A percentile compares a stretch with the other conserved stretches of the same genome.
Evolutionary conservation across 2,329 filamentous ascomycete genomes (phyloP).

Genomic region (Pseudogymnoascus sp.): DNA sequence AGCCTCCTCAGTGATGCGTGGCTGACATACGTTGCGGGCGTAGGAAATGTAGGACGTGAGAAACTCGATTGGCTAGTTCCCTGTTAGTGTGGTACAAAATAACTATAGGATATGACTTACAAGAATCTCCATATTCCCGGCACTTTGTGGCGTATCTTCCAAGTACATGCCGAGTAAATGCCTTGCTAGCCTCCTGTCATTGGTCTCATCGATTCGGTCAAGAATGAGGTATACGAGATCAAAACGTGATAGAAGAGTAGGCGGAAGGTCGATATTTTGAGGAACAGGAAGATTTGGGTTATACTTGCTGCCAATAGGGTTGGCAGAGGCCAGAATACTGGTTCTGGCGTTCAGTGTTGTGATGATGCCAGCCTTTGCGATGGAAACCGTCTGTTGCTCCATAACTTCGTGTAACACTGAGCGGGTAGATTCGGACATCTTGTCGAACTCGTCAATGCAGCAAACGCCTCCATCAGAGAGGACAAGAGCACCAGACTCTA

Average conservation of each 20-base stretch:
- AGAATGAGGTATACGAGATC: constrained; percentile 95
- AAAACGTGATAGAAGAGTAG: constrained; percentile 89
- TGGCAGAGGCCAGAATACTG: constrained; percentile 91
- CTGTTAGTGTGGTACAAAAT: constrained; percentile 22
- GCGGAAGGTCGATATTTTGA: constrained; percentile 95
- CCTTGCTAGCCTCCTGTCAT: constrained; percentile 78
- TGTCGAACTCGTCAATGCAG: constrained; percentile 74
- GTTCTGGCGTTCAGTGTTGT: constrained; percentile 91
- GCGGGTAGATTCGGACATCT: constrained; percentile 68
- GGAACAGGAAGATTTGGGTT: constrained; percentile 93
- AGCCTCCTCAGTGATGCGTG: constrained; percentile 69
- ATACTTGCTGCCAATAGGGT: constrained; percentile 96
- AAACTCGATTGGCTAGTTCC: constrained; percentile 74
- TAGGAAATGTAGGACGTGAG: constrained; percentile 96
- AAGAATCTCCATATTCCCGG: constrained; percentile 66
- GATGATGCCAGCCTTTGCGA: constrained; percentile 71
- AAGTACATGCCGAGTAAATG: constrained; percentile 95
- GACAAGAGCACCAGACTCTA: constrained; percentile 67
- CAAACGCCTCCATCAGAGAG: constrained; percentile 68
- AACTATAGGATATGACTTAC: constrained; percentile 42
- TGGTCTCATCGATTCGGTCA: constrained; percentile 84
- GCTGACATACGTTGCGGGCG: constrained; percentile 78
- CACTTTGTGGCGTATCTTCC: constrained; percentile 83
- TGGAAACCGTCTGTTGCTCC: constrained; percentile 73
- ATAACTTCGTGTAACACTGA: constrained; percentile 73